Conservation (phyloP, 1,284 basidiomycete species). For the Trichosporon ovoides region DNA sequence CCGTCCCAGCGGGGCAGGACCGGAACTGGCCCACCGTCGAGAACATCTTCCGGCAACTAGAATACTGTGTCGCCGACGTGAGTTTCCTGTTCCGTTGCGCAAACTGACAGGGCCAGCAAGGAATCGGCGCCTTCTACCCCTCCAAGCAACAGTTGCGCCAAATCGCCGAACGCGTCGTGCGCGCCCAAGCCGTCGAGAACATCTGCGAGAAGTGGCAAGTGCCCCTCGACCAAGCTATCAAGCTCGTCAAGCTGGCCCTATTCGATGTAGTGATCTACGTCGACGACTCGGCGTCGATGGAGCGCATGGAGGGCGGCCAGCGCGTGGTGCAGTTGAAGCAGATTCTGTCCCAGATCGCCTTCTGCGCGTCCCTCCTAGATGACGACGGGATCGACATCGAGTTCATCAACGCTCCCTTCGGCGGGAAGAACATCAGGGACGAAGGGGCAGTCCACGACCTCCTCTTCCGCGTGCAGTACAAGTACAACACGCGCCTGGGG, state of each 20-base stretch:
- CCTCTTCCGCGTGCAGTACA: constrained; percentile 5
- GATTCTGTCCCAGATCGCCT: constrained; percentile 46
- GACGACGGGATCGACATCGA: constrained; percentile 48
- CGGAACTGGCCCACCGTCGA: neutral
- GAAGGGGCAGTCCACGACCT: constrained; percentile 24
- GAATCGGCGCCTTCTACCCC: constrained; percentile 50
- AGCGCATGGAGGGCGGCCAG: constrained; percentile 45
- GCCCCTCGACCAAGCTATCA: constrained; percentile 49
- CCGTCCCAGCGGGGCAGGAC: neutral
- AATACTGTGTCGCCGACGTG: constrained; percentile 48
- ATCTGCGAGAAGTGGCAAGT: constrained; percentile 49
- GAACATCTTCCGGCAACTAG: constrained; percentile 16
- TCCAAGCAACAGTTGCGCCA: constrained; percentile 40
- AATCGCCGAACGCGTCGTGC: constrained; percentile 47
- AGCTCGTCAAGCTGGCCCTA: constrained; percentile 44
- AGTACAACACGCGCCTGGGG: constrained; percentile 15
- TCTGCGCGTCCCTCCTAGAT: constrained; percentile 47
- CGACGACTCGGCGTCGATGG: constrained; percentile 50
- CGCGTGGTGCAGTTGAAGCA: constrained; percentile 50
- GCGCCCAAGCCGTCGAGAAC: constrained; percentile 43
- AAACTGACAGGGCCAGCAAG: constrained; percentile 40
- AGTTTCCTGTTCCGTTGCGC: too few species aligned
- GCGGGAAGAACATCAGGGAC: constrained; percentile 49
- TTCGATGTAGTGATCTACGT: constrained; percentile 47
- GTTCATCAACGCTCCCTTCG: constrained; percentile 50